phyloP scores from a whole-genome alignment of 1,139 yeast species.

The Diutina ranongensis region DNA sequence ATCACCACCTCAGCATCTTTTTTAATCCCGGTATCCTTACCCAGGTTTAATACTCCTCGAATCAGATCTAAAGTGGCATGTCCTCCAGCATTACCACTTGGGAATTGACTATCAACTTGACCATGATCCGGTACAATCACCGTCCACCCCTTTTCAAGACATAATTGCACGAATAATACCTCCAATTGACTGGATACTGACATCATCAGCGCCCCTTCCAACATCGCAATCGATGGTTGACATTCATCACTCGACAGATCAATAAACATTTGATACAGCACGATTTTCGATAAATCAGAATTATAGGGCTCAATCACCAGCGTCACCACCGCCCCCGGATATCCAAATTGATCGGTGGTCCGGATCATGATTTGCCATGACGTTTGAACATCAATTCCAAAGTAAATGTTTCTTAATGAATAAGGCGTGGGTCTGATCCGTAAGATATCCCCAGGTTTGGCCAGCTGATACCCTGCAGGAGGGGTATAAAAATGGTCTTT shows the following conservation, averaged over 20 bases:
- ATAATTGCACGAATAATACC: slow-evolving; percentile 7
- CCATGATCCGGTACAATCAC: slow-evolving; percentile 11
- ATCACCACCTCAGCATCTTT: slow-evolving; percentile 11
- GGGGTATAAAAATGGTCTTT: not conserved
- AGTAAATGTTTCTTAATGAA: slow-evolving; percentile 3
- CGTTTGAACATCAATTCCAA: slow-evolving; percentile 1
- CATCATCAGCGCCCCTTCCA: slow-evolving; percentile 8
- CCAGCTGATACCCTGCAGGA: not conserved
- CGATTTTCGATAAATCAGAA: slow-evolving; percentile 9
- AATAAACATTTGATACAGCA: slow-evolving; percentile 10
- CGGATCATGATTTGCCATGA: slow-evolving; percentile 11
- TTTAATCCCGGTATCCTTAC: slow-evolving; percentile 9
- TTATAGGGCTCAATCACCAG: slow-evolving; percentile 10
- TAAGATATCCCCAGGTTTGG: not conserved
- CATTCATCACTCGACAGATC: slow-evolving; percentile 9
- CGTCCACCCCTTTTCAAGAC: slow-evolving; percentile 10
- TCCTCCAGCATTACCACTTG: slow-evolving; percentile 10
- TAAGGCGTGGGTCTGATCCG: not conserved
- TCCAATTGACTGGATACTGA: slow-evolving; percentile 9
- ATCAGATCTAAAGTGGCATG: slow-evolving; percentile 10
- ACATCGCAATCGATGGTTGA: slow-evolving; percentile 10
- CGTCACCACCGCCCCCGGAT: slow-evolving; percentile 17
- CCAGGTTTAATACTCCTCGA: slow-evolving; percentile 10
- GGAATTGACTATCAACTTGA: slow-evolving; percentile 10
- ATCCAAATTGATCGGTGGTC: slow-evolving; percentile 22